These are phyloP conservation scores for Byssochlamys sp. DNA, from an alignment of 2,329 filamentous ascomycete species.

Conservation along the genomic window DNA sequence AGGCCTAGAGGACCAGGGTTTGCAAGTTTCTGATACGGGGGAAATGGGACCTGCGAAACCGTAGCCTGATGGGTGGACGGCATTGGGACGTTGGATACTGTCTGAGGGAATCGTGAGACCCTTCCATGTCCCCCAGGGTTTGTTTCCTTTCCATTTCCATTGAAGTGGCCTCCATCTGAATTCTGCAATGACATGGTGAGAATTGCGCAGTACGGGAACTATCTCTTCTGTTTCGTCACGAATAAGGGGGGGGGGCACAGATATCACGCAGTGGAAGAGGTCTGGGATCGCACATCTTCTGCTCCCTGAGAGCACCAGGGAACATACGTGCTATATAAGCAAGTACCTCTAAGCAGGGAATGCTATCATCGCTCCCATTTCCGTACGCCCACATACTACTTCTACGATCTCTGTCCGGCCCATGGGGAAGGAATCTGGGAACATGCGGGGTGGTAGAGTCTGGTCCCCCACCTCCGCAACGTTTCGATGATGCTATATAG, in stretches of 20 bases:
- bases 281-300: not conserved
- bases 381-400: not conserved
- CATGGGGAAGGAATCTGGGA: not conserved
- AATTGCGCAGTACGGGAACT: not conserved
- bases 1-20: slow-evolving; percentile 54
- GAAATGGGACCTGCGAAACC: slow-evolving; percentile 9
- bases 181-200: not conserved
- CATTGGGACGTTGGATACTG: not conserved
- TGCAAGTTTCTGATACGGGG: slow-evolving; percentile 37
- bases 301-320: not conserved
- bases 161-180: not conserved
- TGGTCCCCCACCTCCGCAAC: not conserved
- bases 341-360: not conserved
- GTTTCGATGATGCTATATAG: not conserved
- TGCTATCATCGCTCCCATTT: not conserved
- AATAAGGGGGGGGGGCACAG: not conserved
- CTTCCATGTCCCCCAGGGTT: not conserved
- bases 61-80: not conserved
- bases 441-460: not conserved
- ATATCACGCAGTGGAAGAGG: not conserved
- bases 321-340: not conserved
- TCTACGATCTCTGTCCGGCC: not conserved
- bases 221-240: not conserved
- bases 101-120: not conserved
- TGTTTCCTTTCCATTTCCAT: not conserved